These are phyloP conservation scores for Ophiostoma populinum DNA, from an alignment of 2,329 filamentous ascomycete species.

Conservation along the genomic window DNA sequence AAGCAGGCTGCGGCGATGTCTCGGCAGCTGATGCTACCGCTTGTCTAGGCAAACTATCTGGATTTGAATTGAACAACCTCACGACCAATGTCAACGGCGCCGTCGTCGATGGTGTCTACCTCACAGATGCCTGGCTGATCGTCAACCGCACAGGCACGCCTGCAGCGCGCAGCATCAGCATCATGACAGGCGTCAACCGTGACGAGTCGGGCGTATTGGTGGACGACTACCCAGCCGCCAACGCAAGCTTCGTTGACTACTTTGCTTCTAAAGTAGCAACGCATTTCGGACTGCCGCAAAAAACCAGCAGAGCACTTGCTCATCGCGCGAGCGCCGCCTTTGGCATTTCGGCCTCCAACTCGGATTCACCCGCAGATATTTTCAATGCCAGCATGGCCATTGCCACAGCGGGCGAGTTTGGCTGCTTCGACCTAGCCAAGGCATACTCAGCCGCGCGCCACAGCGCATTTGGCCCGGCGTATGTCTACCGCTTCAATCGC, in stretches of 20 bases:
- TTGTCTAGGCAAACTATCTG: slow-evolving; percentile 15
- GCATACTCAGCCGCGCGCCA: slow-evolving; percentile 19
- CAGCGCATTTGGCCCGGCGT: slow-evolving; percentile 16
- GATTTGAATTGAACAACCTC: slow-evolving; percentile 16
- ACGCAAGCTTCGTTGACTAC: slow-evolving; percentile 11
- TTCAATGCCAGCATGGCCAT: slow-evolving; percentile 20
- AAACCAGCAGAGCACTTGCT: background rate
- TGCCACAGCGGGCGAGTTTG: slow-evolving; percentile 17
- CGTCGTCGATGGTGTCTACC: slow-evolving; percentile 17
- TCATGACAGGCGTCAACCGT: slow-evolving; percentile 22
- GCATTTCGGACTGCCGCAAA: slow-evolving; percentile 7
- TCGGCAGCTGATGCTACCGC: slow-evolving; percentile 10
- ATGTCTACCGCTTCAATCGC: slow-evolving; percentile 23
- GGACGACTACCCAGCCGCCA: slow-evolving; percentile 11
- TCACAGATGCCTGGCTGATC: slow-evolving; percentile 14
- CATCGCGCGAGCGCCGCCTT: slow-evolving; percentile 4
- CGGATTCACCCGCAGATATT: slow-evolving; percentile 10
- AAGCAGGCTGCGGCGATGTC: slow-evolving; percentile 14
- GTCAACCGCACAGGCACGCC: slow-evolving; percentile 14
- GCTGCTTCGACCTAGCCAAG: slow-evolving; percentile 19
- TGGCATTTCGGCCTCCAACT: slow-evolving; percentile 5
- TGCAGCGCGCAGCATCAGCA: slow-evolving; percentile 13
- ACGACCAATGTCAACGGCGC: slow-evolving; percentile 14
- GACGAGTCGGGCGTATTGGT: slow-evolving; percentile 16
- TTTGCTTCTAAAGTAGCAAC: slow-evolving; percentile 9